Base-by-base conservation (phyloP, 176 grass and related monocot genomes). In the Dactylis glomerata region DNA sequence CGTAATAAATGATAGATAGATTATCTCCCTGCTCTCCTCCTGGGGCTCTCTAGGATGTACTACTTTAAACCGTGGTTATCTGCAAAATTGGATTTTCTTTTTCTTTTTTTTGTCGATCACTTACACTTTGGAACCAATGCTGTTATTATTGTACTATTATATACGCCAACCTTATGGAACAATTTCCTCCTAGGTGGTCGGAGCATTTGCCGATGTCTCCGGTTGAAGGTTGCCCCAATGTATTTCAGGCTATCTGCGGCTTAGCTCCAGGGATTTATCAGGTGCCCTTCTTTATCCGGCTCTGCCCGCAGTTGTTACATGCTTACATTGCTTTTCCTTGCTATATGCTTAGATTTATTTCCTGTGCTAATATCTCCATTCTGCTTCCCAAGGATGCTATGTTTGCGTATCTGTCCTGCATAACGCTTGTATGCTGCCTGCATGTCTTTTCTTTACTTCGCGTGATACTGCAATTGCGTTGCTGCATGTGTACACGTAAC, bases 161-260 rank as follows among this genome's bases (percentile, higher is more conserved):
- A 31, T 82, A 12, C 54, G 19, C 14, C 26, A 62, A 30, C 15
- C 65, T 61, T 70, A 83, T 41, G 27, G 2, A 40, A 30, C 31
- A 23, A 52, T 74, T 85, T 51, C 80, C 54, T 78, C 61, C 38
- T 79, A 99, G 97, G 84, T 99, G 97, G 97, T 77, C 89, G 22
- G 97, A 94, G 54, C 91, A 94, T 92, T 80, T 96, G 72, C 97
- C 88, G 1, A 94, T 99, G 97, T 92, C 97, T 79, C 93, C 97
- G 24, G 83, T 96, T 4, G 93, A 99, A 88, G 92, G 84, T 63
- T 96, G 93, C 33, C 93, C 97, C 42, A 86, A 86, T 2, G 88
- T 96, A 66, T 99, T 96, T 86, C 97, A 99, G 85, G 90, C 84
- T 74, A 87, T 88, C 17, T 96, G 92, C 88, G 84, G 44, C 68